Evolutionary conservation across 108 stramenopile species (phyloP).

Genomic region (Stephanodiscus triporus): DNA sequence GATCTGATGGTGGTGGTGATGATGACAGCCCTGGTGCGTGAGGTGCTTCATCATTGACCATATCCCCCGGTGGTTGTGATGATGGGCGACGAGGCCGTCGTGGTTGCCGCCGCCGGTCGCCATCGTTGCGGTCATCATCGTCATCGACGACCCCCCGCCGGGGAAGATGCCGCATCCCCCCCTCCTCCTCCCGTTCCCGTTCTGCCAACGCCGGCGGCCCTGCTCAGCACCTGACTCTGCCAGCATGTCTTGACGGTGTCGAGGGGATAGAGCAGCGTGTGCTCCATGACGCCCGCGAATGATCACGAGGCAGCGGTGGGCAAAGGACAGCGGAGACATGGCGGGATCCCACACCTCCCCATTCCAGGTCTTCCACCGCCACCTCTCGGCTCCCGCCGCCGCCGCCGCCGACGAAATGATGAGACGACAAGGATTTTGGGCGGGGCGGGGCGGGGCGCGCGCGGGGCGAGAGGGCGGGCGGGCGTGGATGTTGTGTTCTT

Average conservation of each 20-base stretch:
- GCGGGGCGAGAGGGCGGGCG: too few relatives aligned
- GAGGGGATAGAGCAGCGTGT: too few relatives aligned
- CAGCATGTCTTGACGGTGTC: too few relatives aligned
- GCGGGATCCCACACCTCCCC: conserved; percentile 98
- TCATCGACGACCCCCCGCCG: too few relatives aligned
- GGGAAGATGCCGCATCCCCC: too few relatives aligned
- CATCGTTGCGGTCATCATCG: too few relatives aligned
- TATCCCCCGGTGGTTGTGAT: conserved; percentile 50
- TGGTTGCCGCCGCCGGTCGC: not conserved
- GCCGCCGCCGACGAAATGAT: not conserved
- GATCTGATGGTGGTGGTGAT: conserved; percentile 7
- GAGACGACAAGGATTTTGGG: not conserved
- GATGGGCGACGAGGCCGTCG: conserved; percentile 34
- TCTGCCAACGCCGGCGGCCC: too few relatives aligned
- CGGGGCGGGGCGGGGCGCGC: too few relatives aligned
- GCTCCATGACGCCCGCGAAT: conserved; percentile 94
- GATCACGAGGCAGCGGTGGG: conserved; percentile 90
- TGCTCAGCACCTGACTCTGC: too few relatives aligned
- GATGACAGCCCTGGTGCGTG: conserved; percentile 19
- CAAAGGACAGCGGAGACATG: conserved; percentile 73
- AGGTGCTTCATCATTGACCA: too few relatives aligned
- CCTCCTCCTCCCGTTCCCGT: too few relatives aligned
- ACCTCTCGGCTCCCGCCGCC: not conserved
- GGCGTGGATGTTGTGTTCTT: too few relatives aligned
- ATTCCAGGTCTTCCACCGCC: conserved; percentile 84